A percentile compares a stretch with the other conserved stretches of the same genome.
phyloP scores from a whole-genome alignment of 1,284 basidiomycete genomes.

The Pisolithus thermaeus region DNA sequence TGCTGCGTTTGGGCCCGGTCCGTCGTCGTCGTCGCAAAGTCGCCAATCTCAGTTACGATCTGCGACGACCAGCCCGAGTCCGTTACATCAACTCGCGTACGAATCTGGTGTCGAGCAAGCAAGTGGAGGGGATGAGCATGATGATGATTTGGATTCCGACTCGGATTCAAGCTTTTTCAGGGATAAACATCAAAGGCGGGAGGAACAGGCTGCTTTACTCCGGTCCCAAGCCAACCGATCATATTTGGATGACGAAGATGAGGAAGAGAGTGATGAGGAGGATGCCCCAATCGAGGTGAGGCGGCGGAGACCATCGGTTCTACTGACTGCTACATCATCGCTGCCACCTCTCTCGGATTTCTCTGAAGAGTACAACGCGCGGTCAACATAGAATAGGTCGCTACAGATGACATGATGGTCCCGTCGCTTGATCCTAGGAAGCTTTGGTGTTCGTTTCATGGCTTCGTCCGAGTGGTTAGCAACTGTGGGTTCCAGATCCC shows the following conservation, averaged over 20 bases:
- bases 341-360: conserved; percentile 15
- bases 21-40: too few relatives aligned
- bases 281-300: conserved; percentile 32
- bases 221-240: conserved; percentile 27
- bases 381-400: too few relatives aligned
- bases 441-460: too few relatives aligned
- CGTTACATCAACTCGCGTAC: conserved; percentile 34
- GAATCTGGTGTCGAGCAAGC: conserved; percentile 24
- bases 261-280: conserved; percentile 31
- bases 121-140: conserved; percentile 27
- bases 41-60: conserved; percentile 16
- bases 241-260: conserved; percentile 28
- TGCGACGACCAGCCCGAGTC: conserved; percentile 37
- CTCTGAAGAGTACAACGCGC: conserved; percentile 8
- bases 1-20: background rate
- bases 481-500: too few relatives aligned
- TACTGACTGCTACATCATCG: conserved; percentile 22
- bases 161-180: conserved; percentile 33
- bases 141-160: conserved; percentile 27
- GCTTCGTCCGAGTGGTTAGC: too few relatives aligned
- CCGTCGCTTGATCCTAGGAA: too few relatives aligned
- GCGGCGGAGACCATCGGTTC: conserved; percentile 31
- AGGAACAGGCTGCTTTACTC: conserved; percentile 15
- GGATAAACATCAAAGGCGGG: conserved; percentile 19
- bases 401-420: too few relatives aligned